Conservation (phyloP, 495 filamentous ascomycete genomes). For the Amorphotheca resinae region DNA sequence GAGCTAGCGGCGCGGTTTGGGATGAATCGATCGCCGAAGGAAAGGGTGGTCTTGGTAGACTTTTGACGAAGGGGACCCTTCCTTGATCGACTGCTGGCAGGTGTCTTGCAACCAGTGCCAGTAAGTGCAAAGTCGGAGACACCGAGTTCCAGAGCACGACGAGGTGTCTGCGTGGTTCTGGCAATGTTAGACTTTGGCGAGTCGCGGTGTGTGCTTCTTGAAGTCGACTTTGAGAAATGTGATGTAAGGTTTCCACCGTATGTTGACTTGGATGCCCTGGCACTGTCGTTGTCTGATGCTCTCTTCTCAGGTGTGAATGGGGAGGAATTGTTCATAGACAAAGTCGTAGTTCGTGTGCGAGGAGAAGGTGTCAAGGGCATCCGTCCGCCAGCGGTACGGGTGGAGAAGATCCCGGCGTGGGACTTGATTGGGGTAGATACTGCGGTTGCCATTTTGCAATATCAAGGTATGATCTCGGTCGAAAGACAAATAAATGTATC, state of each 20-base stretch:
- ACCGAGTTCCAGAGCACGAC: constrained; percentile 72
- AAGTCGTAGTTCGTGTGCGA: constrained; percentile 33
- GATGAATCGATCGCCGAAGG: constrained; percentile 92
- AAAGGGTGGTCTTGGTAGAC: constrained; percentile 65
- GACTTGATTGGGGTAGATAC: constrained; percentile 89
- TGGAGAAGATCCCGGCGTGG: constrained; percentile 84
- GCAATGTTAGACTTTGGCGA: constrained; percentile 95
- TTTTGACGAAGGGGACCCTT: constrained; percentile 51
- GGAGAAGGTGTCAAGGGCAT: constrained; percentile 93
- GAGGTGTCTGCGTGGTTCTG: constrained; percentile 50
- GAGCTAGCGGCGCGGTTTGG: constrained; percentile 85
- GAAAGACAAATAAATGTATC: constrained; percentile 37
- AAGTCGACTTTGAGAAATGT: constrained; percentile 55
- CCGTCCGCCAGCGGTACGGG: constrained; percentile 83
- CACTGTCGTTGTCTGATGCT: constrained; percentile 32
- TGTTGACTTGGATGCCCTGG: constrained; percentile 47
- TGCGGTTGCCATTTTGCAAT: constrained; percentile 68
- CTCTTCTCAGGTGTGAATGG: constrained; percentile 71
- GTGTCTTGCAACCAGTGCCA: constrained; percentile 61
- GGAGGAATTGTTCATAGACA: constrained; percentile 44
- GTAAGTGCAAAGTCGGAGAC: constrained; percentile 86
- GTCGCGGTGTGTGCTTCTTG: constrained; percentile 48
- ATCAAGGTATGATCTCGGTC: constrained; percentile 26
- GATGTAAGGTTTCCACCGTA: constrained; percentile 62
- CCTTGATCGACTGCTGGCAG: constrained; percentile 52